A percentile compares a stretch with the other conserved stretches of the same genome.
phyloP scores from a whole-genome alignment of 306 rosid genomes.

The Medicago ruthenica region DNA sequence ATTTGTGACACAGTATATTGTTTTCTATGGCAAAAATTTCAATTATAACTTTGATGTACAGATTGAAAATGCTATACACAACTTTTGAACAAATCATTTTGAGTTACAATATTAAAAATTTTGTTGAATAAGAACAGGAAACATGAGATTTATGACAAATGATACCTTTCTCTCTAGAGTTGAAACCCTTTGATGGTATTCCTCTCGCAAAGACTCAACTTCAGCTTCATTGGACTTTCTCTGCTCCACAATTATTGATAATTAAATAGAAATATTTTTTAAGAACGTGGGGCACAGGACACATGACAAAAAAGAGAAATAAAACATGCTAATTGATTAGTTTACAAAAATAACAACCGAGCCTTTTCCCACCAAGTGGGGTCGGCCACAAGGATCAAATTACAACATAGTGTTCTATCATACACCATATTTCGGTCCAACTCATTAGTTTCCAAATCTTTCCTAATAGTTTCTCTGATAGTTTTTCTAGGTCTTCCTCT shows the following conservation, averaged over 20 bases:
- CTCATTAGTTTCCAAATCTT: too few species aligned
- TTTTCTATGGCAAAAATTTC: slow-evolving; percentile 12
- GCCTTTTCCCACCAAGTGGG: too few species aligned
- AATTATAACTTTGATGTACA: slow-evolving; percentile 10
- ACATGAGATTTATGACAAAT: slow-evolving; percentile 21
- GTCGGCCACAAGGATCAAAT: too few species aligned
- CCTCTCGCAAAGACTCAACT: slow-evolving; percentile 95
- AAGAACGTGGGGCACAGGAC: slow-evolving; percentile 27
- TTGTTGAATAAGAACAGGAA: slow-evolving; percentile 24
- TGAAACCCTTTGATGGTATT: slow-evolving; percentile 94
- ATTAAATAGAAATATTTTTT: slow-evolving; percentile 37
- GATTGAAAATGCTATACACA: slow-evolving; percentile 17
- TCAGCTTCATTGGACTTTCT: slow-evolving; percentile 95
- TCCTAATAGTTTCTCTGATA: too few species aligned
- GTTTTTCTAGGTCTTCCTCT: too few species aligned
- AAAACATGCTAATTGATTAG: slow-evolving; percentile 25
- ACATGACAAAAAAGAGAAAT: slow-evolving; percentile 31
- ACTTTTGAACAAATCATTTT: slow-evolving; percentile 31
- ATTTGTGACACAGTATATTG: slow-evolving; percentile 20
- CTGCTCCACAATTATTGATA: slow-evolving; percentile 64
- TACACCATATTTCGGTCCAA: too few species aligned
- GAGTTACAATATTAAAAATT: slow-evolving; percentile 21
- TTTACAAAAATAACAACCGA: background rate
- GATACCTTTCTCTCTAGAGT: slow-evolving; percentile 90
- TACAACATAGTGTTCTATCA: too few species aligned